Evolutionary conservation across 805 yeast species (phyloP), one percentile per base, ranked within the genome.

Genomic region (Hemisphaericaspora nanyangensis): DNA sequence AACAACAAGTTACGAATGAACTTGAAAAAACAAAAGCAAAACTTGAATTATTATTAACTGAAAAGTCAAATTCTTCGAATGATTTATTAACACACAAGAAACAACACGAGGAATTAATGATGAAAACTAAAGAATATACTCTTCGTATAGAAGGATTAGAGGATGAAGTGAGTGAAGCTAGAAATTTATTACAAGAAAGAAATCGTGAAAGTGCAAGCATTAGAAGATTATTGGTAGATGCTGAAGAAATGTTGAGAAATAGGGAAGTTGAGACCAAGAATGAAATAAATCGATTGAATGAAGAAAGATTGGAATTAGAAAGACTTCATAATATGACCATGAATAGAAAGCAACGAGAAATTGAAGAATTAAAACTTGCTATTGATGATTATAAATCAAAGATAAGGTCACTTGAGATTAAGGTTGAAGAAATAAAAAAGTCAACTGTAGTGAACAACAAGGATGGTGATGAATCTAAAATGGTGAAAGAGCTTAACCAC

Each of bases 91-190:
- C 61, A 6, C 52, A 78, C 43, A 81, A 75, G 50, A 81, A 78
- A 46, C 88, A 85, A 54, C 76, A 80, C 43, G 91, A 86, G 37
- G 95, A 87, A 51, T 56, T 85, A 35, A 54, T 72, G 3, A 74
- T 84, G 72, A 77, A 85, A 38, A 61, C 80, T 29, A 75, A 76
- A 44, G 98, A 93, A 49, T 65, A 80, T 1, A 72, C 70, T 31
- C 69, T 69, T 38, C 73, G 77, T 45, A 68, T 77, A 17, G 89
- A 85, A 40, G 74, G 79, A 2, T 56, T 90, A 20, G 89, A 85
- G 48, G 95, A 88, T 40, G 96, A 90, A 53, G 62, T 91, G n/a
- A 66, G 74, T 8, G 97, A 90, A 42, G 68, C 85, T 4, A 74
- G 87, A 39, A 74, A 77, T 24, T 68, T 81, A 58, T 60, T 90